Evolutionary conservation across 2,329 filamentous ascomycete genomes (phyloP), one percentile per base, ranked within the genome.

Genomic region (Ophiostoma himal-ulmi): DNA sequence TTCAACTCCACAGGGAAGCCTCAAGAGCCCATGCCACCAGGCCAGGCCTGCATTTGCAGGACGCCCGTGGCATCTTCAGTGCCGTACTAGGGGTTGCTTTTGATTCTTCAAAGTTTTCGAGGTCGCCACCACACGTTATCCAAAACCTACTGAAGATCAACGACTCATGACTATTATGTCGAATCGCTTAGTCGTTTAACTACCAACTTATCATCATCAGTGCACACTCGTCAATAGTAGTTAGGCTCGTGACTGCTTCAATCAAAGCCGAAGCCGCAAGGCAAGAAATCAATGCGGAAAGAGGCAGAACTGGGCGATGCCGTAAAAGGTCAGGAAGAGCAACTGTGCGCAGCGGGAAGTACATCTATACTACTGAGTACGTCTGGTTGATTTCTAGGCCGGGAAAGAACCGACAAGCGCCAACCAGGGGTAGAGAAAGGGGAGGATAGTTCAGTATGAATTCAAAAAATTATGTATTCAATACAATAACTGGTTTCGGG

Each of bases 41-140:
- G 52, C n/a, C 52, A 57, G 52, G 52, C 52, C n/a, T 57, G 52
- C 52, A 26, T n/a, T 22, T n/a, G 48, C 48, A 54, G 52, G 52
- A 8, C 62, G 34, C 3, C 30, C 36, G 62, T 39, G 39, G 22
- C 20, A 20, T 39, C n/a, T 65, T n/a, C 34, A 65, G 34, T 65
- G 62, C 62, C 62, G 62, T 65, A 39, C 62, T 36, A 36, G 62
- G 62, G 62, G 62, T 41, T 65, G 62, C 41, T 65, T 39, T 22
- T 34, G 20, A n/a, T 17, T 48, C 14, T n/a, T 48, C 5, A 3
- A 17, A 5, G 6, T 11, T 54, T 57, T 57, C n/a, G n/a, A 48
- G 17, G 17, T 48, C 44, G 17, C 44, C 44, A 20, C 44, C 20
- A 48, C 44, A 48, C 7, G 17, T 48, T n/a, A 48, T 20, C 5